Base-by-base conservation (phyloP, 169 alveolate genomes). In the Besnoitia besnoiti region DNA sequence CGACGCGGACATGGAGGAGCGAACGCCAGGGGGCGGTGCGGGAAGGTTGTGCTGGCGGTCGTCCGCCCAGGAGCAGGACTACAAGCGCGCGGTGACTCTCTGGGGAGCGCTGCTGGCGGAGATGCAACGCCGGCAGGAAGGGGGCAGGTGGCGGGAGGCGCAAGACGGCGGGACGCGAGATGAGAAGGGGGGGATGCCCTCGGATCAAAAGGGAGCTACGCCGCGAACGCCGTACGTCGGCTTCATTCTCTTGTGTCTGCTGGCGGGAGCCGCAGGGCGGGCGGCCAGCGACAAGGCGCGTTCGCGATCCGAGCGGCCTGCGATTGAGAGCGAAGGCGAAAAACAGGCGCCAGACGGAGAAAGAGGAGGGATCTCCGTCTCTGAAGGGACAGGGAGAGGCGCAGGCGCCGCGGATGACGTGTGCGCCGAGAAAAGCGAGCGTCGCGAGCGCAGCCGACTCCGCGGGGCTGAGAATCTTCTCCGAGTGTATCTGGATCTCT, bases 71-170 rank as follows among this genome's bases (percentile, higher is more conserved):
- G 67, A 55, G 46, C 16, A 24, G 82, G 16, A 1, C 46, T 73
- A 73, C 82, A n/a, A 1, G 82, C n/a, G 16, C 0, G 40, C n/a
- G 24, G 46, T 73, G 14, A 0, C n/a, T n/a, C 7, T 73, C 12
- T 73, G 82, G 82, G 82, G 82, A 1, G 14, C 44, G 5, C 47
- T 73, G 40, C n/a, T 73, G 46, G 82, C 82, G 16, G 82, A 73
- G 46, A 73, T 73, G 82, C 67, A 55, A 19, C 12, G 30, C 33
- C 67, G 7, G 12, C 67, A 55, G 30, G 67, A 55, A 19, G 67
- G 24, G 67, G 30, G 33, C 4, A 21, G 67, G 3, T 21, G 27
- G 30, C 67, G 67, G 67, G 27, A 5, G 24, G 1, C 67, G 12
- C 67, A n/a, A 55, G 67, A 55, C 33, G 30, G 27, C 12, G 3